A percentile compares a stretch with the other conserved stretches of the same genome.
Evolutionary conservation across 2,329 filamentous ascomycete genomes (phyloP).

Genomic region (Fusarium hainanense): DNA sequence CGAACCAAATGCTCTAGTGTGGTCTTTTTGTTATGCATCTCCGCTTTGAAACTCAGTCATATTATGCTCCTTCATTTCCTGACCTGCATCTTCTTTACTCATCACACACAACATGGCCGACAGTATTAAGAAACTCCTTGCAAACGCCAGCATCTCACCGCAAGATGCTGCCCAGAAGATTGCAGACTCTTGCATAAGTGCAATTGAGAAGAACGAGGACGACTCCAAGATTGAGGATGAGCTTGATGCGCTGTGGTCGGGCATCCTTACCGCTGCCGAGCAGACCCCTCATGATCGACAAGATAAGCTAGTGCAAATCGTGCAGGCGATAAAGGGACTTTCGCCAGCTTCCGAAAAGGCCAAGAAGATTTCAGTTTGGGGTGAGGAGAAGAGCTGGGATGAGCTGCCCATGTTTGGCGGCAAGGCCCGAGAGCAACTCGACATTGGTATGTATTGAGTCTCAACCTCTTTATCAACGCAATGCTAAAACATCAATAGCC

Average conservation of each 20-base stretch:
- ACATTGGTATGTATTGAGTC: slow-evolving; percentile 11
- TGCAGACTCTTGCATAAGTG: slow-evolving; percentile 7
- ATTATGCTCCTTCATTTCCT: neutral
- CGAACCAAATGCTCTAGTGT: slow-evolving; percentile 3
- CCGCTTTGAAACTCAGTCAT: slow-evolving; percentile 8
- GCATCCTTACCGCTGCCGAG: slow-evolving; percentile 33
- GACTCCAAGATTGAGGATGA: slow-evolving; percentile 18
- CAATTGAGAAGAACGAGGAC: slow-evolving; percentile 24
- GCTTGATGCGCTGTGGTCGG: slow-evolving; percentile 26
- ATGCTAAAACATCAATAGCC: neutral
- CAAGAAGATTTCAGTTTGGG: slow-evolving; percentile 35
- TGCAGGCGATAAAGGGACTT: slow-evolving; percentile 34
- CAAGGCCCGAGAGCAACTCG: slow-evolving; percentile 28
- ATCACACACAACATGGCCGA: slow-evolving; percentile 26
- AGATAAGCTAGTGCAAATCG: slow-evolving; percentile 35
- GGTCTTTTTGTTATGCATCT: slow-evolving; percentile 1
- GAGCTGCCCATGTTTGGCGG: slow-evolving; percentile 35
- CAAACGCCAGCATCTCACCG: slow-evolving; percentile 12
- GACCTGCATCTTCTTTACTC: neutral
- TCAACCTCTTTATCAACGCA: fast-evolving
- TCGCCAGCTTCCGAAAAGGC: slow-evolving; percentile 8
- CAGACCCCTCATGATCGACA: slow-evolving; percentile 38
- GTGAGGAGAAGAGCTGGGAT: slow-evolving; percentile 28
- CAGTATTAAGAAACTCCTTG: neutral
- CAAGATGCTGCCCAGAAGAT: slow-evolving; percentile 28